A percentile compares a stretch with the other conserved stretches of the same genome.
Evolutionary conservation across 1,139 yeast species (phyloP).

Genomic region (Candida sojae): DNA sequence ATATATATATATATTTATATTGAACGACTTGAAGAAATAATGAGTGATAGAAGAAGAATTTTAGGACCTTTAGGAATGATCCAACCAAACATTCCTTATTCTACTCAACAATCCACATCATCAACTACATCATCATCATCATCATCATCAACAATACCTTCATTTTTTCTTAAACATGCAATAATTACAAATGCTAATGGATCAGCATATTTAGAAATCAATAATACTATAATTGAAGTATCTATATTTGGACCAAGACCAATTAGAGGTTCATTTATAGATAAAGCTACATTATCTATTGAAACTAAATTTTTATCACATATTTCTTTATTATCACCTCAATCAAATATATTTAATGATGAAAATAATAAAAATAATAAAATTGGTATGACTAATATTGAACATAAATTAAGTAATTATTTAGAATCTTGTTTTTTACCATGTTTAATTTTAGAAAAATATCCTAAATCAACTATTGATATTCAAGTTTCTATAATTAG

Average conservation of each 20-base stretch:
- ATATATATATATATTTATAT: too few relatives aligned
- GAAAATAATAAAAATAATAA: conserved; percentile 23
- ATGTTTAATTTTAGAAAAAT: conserved; percentile 64
- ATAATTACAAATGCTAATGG: conserved; percentile 76
- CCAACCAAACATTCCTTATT: conserved; percentile 36
- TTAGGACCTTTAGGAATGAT: conserved; percentile 65
- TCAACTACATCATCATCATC: conserved; percentile 1
- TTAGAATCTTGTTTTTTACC: conserved; percentile 62
- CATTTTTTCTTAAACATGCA: conserved; percentile 59
- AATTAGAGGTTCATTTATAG: conserved; percentile 71
- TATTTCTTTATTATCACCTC: conserved; percentile 41
- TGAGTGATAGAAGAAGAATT: conserved; percentile 69
- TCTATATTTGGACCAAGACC: conserved; percentile 92
- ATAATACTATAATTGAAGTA: conserved; percentile 61
- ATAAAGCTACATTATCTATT: conserved; percentile 68
- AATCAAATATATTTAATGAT: conserved; percentile 25
- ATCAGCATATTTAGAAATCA: conserved; percentile 75
- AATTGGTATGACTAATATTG: conserved; percentile 45
- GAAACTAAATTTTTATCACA: conserved; percentile 63
- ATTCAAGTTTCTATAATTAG: conserved; percentile 71
- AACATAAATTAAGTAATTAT: conserved; percentile 54
- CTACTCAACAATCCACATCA: conserved; percentile 7
- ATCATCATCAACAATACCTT: conserved; percentile 23
- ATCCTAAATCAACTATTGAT: conserved; percentile 89
- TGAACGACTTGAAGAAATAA: conserved; percentile 8